Evolutionary conservation across 371 early-diverging fungal species (phyloP).

Genomic region (Mortierella sp.): DNA sequence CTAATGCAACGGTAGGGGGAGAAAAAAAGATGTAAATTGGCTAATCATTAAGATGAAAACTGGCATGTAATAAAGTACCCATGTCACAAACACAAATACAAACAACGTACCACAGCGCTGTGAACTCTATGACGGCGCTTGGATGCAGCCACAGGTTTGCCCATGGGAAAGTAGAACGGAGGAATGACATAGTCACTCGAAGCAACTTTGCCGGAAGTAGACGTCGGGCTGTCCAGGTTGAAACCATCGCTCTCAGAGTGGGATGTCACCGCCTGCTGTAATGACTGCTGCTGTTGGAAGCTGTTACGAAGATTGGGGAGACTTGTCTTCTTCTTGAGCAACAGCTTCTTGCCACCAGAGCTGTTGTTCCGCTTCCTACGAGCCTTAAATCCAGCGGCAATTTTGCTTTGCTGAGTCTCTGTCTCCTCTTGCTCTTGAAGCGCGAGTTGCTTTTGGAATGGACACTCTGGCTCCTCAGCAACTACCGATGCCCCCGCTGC

Average conservation of each 20-base stretch:
- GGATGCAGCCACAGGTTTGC: slow-evolving; percentile 54
- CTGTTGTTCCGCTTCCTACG: slow-evolving; percentile 41
- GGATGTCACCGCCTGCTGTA: neutral
- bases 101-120: slow-evolving; percentile 52
- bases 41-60: neutral
- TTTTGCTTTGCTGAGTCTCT: neutral
- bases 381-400: slow-evolving; percentile 17
- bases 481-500: neutral
- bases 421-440: slow-evolving; percentile 28
- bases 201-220: neutral
- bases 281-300: slow-evolving; percentile 27
- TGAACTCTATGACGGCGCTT: slow-evolving; percentile 45
- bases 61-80: too few relatives aligned
- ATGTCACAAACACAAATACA: too few relatives aligned
- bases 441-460: slow-evolving; percentile 31
- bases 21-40: neutral
- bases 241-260: slow-evolving; percentile 7
- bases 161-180: slow-evolving; percentile 61
- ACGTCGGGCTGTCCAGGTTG: neutral
- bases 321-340: slow-evolving; percentile 34
- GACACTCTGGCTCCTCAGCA: slow-evolving; percentile 7
- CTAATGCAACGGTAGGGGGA: slow-evolving; percentile 9
- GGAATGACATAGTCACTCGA: slow-evolving; percentile 48
- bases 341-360: slow-evolving; percentile 38
- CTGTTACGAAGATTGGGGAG: slow-evolving; percentile 22